Evolutionary conservation across 225 moss, liverwort and hornwort species (phyloP), one percentile per base, ranked within the genome.

Genomic region (Climacium dendroides): DNA sequence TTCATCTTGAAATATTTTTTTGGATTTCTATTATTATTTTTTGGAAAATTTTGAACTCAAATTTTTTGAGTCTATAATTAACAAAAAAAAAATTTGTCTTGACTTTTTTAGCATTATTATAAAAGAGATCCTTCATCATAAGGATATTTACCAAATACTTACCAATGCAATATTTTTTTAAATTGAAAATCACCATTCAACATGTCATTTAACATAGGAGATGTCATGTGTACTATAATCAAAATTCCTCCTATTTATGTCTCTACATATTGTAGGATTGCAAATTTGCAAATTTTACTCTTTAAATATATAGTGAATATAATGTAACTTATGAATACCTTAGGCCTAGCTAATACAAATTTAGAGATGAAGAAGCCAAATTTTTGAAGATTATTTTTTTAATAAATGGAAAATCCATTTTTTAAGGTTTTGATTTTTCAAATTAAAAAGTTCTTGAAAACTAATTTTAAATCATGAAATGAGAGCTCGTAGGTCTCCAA

Each of bases 281-380:
- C 0, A n/a, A n/a, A 24, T 54, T n/a, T 54, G 5, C 6, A 76
- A 76, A n/a, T 54, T 1, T n/a, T 2, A 1, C 0, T 15, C 9
- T 24, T 8, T 1, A 23, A 0, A 24, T 76, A 14, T 1, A 75
- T 6, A 24, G 1, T 53, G 2, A 53, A 76, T 53, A 9, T 22
- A 54, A 54, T 35, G 5, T 52, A 22, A 35, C 1, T 14, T 35
- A 3, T 1, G 0, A 75, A 14, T 52, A 35, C 0, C 4, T 23
- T 52, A 14, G 14, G 0, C 14, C 0, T 0, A 0, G 0, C 8
- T 75, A 52, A 12, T 0, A 12, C 1, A 0, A 19, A 48, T 30
- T 0, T 19, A 19, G 0, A 13, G 2, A 13, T 8, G 8, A 20
- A 0, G 22, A 3, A 4, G 8, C 5, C 19, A 23, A 35, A 35